Percentiles rank a stretch among this genome's conserved stretches.
Conservation (phyloP, 441 rosid species). For the Biscutella laevigata region DNA sequence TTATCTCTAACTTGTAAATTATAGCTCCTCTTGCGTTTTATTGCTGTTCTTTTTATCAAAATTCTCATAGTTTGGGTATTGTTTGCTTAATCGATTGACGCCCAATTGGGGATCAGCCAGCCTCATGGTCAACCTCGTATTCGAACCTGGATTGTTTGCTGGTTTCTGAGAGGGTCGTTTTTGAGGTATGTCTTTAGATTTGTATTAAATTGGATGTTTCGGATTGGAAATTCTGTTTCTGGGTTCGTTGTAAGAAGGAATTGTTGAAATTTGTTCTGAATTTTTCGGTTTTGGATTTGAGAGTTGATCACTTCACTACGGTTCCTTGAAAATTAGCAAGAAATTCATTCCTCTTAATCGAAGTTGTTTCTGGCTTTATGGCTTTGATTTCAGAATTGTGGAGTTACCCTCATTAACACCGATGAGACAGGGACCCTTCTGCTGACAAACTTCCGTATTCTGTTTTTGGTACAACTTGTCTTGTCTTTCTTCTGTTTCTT, state of each 20-base stretch:
- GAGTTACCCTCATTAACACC: conserved; percentile 78
- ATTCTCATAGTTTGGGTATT: background rate
- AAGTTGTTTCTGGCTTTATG: background rate
- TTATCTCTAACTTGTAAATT: conserved; percentile 3
- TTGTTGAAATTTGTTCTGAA: too few species aligned
- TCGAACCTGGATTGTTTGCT: conserved; percentile 61
- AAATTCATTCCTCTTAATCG: background rate
- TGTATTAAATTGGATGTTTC: background rate
- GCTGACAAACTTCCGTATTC: conserved; percentile 81
- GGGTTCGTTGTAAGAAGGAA: background rate
- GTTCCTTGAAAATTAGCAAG: background rate
- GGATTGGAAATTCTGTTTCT: conserved; percentile 9
- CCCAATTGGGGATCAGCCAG: conserved; percentile 27
- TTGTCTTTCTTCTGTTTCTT: conserved; percentile 12
- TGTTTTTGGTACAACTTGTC: conserved; percentile 86
- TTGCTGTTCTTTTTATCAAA: background rate
- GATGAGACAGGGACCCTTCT: conserved; percentile 76
- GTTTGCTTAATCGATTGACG: conserved; percentile 5
- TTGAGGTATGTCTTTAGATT: conserved; percentile 39
- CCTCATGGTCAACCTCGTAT: conserved; percentile 41
- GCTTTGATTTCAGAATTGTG: conserved; percentile 51
- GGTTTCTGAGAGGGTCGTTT: conserved; percentile 54
- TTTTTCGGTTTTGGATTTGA: background rate
- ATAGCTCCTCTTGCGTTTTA: background rate
- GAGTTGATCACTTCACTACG: conserved; percentile 1